Evolutionary conservation across 805 yeast genomes (phyloP).

Genomic region (Torulaspora microellipsoides): DNA sequence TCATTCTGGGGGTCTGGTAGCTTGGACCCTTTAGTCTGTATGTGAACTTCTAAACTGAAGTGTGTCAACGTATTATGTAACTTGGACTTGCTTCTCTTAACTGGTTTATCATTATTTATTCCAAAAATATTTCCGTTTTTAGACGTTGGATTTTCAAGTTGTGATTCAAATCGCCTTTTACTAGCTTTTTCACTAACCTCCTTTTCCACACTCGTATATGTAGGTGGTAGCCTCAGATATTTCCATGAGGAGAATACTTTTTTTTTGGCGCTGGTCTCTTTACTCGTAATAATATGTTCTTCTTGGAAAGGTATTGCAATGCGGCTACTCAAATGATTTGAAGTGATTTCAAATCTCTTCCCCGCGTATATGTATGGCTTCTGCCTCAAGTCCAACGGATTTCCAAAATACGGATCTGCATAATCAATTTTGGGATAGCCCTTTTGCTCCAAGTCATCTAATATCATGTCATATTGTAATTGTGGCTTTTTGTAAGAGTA

Average conservation of each 20-base stretch:
- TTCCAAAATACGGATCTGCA: conserved; percentile 59
- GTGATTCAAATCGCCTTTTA: conserved; percentile 38
- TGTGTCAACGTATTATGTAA: conserved; percentile 48
- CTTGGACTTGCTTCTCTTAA: conserved; percentile 36
- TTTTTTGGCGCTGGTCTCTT: background rate
- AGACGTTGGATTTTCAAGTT: conserved; percentile 46
- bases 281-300: conserved; percentile 10
- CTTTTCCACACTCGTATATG: conserved; percentile 34
- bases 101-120: conserved; percentile 8
- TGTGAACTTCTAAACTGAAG: conserved; percentile 67
- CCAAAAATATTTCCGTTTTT: conserved; percentile 27
- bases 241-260: conserved; percentile 38
- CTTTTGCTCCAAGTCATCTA: conserved; percentile 43
- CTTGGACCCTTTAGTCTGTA: conserved; percentile 44
- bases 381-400: conserved; percentile 46
- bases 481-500: conserved; percentile 17
- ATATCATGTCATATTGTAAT: conserved; percentile 34
- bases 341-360: conserved; percentile 47
- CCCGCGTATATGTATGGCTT: conserved; percentile 66
- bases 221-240: conserved; percentile 48
- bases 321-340: conserved; percentile 36
- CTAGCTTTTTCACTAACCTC: conserved; percentile 10
- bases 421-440: conserved; percentile 53
- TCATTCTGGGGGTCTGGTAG: conserved; percentile 67
- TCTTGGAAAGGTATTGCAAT: conserved; percentile 27